Conservation (phyloP, 2,329 filamentous ascomycete genomes). For the Achaetomium macrosporum region DNA sequence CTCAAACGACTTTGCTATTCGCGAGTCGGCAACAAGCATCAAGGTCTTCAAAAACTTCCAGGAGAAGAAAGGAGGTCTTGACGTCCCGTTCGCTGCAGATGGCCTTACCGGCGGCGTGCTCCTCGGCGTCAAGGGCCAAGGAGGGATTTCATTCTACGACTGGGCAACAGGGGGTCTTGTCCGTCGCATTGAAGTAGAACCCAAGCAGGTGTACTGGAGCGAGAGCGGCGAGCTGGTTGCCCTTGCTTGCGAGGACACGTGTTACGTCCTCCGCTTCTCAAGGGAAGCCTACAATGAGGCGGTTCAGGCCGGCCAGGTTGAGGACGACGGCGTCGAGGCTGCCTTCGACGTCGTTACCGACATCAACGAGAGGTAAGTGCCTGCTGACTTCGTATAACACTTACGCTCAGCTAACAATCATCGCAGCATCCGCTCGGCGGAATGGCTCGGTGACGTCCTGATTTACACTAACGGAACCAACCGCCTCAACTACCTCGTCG, state of each 20-base stretch:
- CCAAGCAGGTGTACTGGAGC: conserved; percentile 86
- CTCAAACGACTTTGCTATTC: conserved; percentile 96
- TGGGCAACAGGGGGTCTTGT: conserved; percentile 88
- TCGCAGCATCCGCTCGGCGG: conserved; percentile 75
- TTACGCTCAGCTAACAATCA: conserved; percentile 22
- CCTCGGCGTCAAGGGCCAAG: conserved; percentile 90
- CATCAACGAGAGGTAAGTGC: conserved; percentile 72
- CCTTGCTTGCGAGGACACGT: conserved; percentile 89
- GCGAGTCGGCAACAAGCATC: conserved; percentile 87
- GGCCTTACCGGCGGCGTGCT: conserved; percentile 83
- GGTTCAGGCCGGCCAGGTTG: conserved; percentile 72
- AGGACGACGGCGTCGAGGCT: conserved; percentile 87
- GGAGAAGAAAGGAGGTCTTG: conserved; percentile 79
- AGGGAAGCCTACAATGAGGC: conserved; percentile 83
- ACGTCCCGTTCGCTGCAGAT: conserved; percentile 93
- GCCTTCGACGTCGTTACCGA: conserved; percentile 96
- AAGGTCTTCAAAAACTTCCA: conserved; percentile 98
- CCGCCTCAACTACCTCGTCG: conserved; percentile 94
- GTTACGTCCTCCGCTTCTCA: conserved; percentile 89
- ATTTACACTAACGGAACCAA: conserved; percentile 98
- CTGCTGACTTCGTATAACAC: background rate
- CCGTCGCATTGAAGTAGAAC: conserved; percentile 79
- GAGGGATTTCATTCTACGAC: conserved; percentile 92
- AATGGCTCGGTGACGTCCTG: conserved; percentile 98
- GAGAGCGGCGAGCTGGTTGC: conserved; percentile 91